Base-by-base conservation (phyloP, 352 stramenopile genomes). In the Globisporangium sylvaticum region DNA sequence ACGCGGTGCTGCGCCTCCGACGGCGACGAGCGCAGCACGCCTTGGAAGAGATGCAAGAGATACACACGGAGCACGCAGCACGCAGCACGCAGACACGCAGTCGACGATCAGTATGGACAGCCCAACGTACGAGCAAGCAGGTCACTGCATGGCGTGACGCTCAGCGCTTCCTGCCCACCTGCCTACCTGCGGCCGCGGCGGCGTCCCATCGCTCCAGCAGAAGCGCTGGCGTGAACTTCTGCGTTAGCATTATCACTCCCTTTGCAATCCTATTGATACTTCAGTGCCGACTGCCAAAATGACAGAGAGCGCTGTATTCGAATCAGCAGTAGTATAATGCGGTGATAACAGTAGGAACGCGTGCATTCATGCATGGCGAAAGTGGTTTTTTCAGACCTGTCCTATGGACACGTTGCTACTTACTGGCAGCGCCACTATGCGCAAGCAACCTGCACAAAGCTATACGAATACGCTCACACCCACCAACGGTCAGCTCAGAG, bases 21-120 rank as follows among this genome's bases (percentile, higher is more conserved):
- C 44, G 76, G 67, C 48, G 65, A 71, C 22, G 78, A 82, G 20
- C 70, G 76, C 64, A 89, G 61, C 14, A 83, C 64, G 22, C 71
- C 80, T 86, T 1, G 7, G 2, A 27, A 24, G 18, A 14, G 4
- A 53, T n/a, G n/a, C n/a, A n/a, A n/a, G n/a, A n/a, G n/a, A n/a
- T 4, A 22, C 6, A 39, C 4, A 42, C 53, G 42, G 6, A 24
- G 22, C 14, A 58, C 4, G 6, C 20, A 32, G 34, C 14, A 48
- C 39, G 12, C 22, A 15, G 31, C n/a, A n/a, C n/a, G n/a, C n/a
- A n/a, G n/a, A n/a, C n/a, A n/a, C n/a, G 12, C 22, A 15, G 31
- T 4, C 1, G 34, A 15, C 10, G 7, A 61, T 64, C 14, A 24
- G 24, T 27, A 58, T 4, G 37, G 37, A 18, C 10, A 46, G 24